Evolutionary conservation across 495 filamentous ascomycete species (phyloP).

Genomic region (Hapsidospora chrysogenum): DNA sequence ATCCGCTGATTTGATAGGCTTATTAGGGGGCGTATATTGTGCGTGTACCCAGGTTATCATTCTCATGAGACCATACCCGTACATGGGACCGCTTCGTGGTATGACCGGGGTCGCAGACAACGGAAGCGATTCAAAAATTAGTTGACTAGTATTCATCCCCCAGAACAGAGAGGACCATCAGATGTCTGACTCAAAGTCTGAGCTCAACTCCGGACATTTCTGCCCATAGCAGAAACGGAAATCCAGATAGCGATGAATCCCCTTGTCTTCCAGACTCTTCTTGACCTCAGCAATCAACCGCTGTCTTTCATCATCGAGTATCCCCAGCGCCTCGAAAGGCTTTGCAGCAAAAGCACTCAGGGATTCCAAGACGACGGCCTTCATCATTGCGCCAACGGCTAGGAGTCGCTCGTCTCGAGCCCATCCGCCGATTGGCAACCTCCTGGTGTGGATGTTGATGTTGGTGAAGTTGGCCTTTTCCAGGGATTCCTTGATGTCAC

Average conservation of each 20-base stretch:
- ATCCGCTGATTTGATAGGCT: too few relatives aligned
- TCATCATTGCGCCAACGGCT: constrained; percentile 28
- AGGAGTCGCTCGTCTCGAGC: constrained; percentile 34
- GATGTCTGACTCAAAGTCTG: background rate
- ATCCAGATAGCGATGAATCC: constrained; percentile 16
- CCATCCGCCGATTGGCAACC: constrained; percentile 38
- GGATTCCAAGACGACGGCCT: constrained; percentile 30
- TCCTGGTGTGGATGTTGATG: constrained; percentile 28
- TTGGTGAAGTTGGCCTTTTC: constrained; percentile 39
- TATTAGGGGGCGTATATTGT: too few relatives aligned
- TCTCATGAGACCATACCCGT: too few relatives aligned
- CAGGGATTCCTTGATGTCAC: constrained; percentile 24
- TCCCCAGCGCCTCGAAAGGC: constrained; percentile 23
- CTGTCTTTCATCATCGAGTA: constrained; percentile 12
- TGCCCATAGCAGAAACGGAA: constrained; percentile 18
- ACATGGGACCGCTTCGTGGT: too few relatives aligned
- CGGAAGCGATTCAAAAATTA: too few relatives aligned
- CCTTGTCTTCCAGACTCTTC: constrained; percentile 11
- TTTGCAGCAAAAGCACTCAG: constrained; percentile 31
- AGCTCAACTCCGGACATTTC: constrained; percentile 4
- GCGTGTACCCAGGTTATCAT: too few relatives aligned
- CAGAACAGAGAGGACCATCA: too few relatives aligned
- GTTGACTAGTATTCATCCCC: too few relatives aligned
- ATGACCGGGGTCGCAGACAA: too few relatives aligned
- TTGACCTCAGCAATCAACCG: constrained; percentile 11